Base-by-base conservation (phyloP, 345 rosid genomes). In the Citrus australasica region DNA sequence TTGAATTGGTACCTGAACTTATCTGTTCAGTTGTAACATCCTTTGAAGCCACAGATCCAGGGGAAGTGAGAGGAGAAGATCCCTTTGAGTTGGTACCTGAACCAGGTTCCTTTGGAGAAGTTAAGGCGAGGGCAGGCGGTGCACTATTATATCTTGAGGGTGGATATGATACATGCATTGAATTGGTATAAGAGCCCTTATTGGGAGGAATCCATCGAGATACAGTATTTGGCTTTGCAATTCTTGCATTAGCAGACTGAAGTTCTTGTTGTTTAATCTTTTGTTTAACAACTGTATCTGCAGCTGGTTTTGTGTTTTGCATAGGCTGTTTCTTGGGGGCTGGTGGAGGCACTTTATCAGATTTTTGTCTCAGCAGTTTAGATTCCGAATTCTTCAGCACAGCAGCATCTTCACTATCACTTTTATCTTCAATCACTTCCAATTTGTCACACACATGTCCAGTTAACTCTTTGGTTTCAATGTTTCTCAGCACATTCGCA, bases 141-240 rank as follows among this genome's bases (percentile, higher is more conserved):
- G 95, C 94, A 85, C 93, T 96, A 77, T 90, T 91, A 79, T 86
- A 83, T 83, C 93, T 86, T 73, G 97, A 87, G 11, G 94, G 97
- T 4, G 98, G 97, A 83, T 90, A 89, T 30, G 91, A 83, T 71
- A 90, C 94, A 78, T 89, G 95, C 97, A 92, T 89, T 48, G 98
- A 92, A 86, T 88, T 90, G 61, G 85, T 80, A 72, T 86, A 89
- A 56, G 95, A 90, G 69, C 93, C 98, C 84, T 90, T 96, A 86
- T 93, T 92, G 25, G 97, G 78, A 37, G 98, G 95, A 78, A 94
- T 87, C 99, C 98, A 94, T 76, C 94, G 88, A 72, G 95, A 92
- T 28, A 86, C 85, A 37, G 87, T 77, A 79, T 82, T 92, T 76
- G 98, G 93, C 90, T 89, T 94, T 72, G 94, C 94, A 81, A 82